Evolutionary conservation across 139 green algal species (phyloP).

Genomic region (Coelastrella sp.): DNA sequence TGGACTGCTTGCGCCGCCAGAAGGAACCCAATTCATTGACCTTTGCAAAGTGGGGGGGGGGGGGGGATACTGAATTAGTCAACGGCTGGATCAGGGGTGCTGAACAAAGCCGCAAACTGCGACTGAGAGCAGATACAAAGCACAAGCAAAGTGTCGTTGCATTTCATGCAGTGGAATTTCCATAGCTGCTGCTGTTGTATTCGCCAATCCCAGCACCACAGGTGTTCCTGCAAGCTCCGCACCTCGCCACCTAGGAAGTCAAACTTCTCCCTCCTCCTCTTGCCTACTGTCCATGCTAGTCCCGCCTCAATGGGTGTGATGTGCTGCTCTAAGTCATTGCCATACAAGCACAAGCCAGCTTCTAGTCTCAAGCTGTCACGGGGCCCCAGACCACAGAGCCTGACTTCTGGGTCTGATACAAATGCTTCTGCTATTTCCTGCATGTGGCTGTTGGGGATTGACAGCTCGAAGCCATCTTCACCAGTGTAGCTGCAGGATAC

Average conservation of each 20-base stretch:
- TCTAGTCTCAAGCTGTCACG: conserved; percentile 97
- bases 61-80: too few species aligned
- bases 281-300: conserved; percentile 93
- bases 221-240: not conserved
- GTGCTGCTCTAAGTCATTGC: conserved; percentile 96
- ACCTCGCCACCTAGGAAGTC: conserved; percentile 95
- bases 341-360: conserved; percentile 98
- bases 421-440: conserved; percentile 85
- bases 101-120: not conserved
- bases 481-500: conserved; percentile 95
- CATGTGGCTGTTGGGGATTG: conserved; percentile 78
- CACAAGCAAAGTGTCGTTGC: too few species aligned
- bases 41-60: too few species aligned
- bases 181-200: too few species aligned
- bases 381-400: conserved; percentile 90
- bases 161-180: too few species aligned
- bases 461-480: conserved; percentile 99
- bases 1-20: too few species aligned
- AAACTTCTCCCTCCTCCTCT: conserved; percentile 88
- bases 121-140: not conserved
- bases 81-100: too few species aligned
- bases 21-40: too few species aligned
- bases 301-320: conserved; percentile 97
- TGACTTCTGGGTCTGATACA: conserved; percentile 69
- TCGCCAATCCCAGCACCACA: not conserved